phyloP scores from a whole-genome alignment of 2,329 filamentous ascomycete genomes.

The Exserohilum rostratum region DNA sequence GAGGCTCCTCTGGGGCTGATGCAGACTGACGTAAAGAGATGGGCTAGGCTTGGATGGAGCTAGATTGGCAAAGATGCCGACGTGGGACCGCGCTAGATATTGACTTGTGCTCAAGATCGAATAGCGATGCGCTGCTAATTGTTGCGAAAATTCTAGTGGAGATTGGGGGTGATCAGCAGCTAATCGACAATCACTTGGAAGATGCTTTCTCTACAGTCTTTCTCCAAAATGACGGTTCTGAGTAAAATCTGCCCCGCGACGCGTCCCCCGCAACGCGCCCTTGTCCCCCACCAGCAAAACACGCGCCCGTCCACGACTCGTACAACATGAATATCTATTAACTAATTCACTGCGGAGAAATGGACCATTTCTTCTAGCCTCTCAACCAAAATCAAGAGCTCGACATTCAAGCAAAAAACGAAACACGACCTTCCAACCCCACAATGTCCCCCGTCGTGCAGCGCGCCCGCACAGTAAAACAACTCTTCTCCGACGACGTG shows the following conservation, averaged over 20 bases:
- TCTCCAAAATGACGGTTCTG: constrained; percentile 2
- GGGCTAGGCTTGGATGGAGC: neutral
- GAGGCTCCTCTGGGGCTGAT: constrained; percentile 16
- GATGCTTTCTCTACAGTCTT: no score
- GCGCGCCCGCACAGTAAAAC: constrained; percentile 4
- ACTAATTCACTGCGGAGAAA: neutral
- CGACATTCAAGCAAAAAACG: neutral
- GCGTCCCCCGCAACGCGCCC: constrained; percentile 12
- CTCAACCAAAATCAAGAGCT: no score
- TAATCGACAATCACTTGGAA: no score
- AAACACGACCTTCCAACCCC: neutral
- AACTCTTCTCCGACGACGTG: constrained; percentile 11
- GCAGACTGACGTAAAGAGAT: constrained; percentile 28
- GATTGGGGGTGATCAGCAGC: no score
- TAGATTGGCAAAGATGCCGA: neutral
- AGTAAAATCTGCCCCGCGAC: constrained; percentile 17
- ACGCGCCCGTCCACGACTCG: neutral
- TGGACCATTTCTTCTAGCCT: neutral
- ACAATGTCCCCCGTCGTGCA: constrained; percentile 2
- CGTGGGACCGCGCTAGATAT: neutral
- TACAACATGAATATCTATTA: neutral
- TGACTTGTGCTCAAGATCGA: neutral
- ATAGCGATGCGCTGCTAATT: neutral
- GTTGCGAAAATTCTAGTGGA: no score
- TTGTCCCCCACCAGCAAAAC: neutral